phyloP scores from a whole-genome alignment of 1,284 basidiomycete genomes.

The Leccinum fallax region DNA sequence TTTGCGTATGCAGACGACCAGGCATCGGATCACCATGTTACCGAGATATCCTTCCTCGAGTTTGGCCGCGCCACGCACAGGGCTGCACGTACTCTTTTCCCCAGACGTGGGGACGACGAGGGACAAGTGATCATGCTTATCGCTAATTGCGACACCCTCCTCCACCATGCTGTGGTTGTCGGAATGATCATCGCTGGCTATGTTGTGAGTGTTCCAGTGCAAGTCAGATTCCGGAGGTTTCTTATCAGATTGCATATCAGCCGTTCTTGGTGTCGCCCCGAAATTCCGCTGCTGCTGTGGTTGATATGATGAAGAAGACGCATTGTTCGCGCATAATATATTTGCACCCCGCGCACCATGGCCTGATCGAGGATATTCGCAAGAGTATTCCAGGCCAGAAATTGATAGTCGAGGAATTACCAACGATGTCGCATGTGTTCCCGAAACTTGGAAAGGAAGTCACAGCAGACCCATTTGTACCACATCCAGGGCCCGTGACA shows the following conservation, averaged over 20 bases:
- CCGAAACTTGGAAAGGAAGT: slow-evolving; percentile 34
- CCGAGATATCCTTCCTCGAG: slow-evolving; percentile 25
- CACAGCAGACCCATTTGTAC: slow-evolving; percentile 21
- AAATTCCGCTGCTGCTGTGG: slow-evolving; percentile 33
- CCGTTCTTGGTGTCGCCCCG: slow-evolving; percentile 37
- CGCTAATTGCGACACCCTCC: slow-evolving; percentile 32
- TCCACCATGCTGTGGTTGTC: slow-evolving; percentile 28
- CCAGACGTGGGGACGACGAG: slow-evolving; percentile 16
- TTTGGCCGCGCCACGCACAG: slow-evolving; percentile 34
- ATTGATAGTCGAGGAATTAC: slow-evolving; percentile 28
- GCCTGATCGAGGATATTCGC: slow-evolving; percentile 24
- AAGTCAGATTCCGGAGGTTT: background rate
- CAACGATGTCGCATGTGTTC: slow-evolving; percentile 27
- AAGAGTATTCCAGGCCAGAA: background rate
- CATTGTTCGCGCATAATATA: slow-evolving; percentile 32
- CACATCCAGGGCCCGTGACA: slow-evolving; percentile 21
- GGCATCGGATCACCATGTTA: slow-evolving; percentile 2
- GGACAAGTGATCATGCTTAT: slow-evolving; percentile 32
- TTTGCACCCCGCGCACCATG: slow-evolving; percentile 21
- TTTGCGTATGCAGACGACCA: slow-evolving; percentile 17
- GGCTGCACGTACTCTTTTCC: slow-evolving; percentile 19
- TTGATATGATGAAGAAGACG: slow-evolving; percentile 30
- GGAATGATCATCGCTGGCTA: slow-evolving; percentile 32
- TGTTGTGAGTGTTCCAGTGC: slow-evolving; percentile 19
- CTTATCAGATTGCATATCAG: slow-evolving; percentile 11